Evolutionary conservation across 176 grass and related monocot genomes (phyloP).

Genomic region (Chloris gayana): DNA sequence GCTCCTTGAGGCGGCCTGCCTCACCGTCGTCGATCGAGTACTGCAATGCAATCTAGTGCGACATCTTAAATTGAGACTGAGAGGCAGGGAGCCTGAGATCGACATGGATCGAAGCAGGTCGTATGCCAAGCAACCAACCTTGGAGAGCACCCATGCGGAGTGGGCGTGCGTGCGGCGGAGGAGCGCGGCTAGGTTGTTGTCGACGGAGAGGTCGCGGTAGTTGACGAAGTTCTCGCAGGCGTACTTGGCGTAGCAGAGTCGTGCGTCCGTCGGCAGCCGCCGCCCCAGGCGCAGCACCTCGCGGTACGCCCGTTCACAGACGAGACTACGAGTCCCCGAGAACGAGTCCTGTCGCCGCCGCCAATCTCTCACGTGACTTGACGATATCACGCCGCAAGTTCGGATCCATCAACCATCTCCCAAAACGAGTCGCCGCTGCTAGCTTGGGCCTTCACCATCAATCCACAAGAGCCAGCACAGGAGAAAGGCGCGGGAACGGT

Average conservation of each 20-base stretch:
- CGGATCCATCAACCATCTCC: no score
- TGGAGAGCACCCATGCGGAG: constrained; percentile 89
- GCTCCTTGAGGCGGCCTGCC: constrained; percentile 54
- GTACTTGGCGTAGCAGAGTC: constrained; percentile 84
- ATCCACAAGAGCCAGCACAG: no score
- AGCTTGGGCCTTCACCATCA: no score
- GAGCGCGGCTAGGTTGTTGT: constrained; percentile 70
- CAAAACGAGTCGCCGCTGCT: no score
- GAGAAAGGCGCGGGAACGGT: no score
- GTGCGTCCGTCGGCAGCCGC: constrained; percentile 70
- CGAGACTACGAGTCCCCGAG: no score
- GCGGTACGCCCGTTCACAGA: no score
- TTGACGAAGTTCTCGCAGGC: constrained; percentile 98
- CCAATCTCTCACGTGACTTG: no score
- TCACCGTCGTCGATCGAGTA: constrained; percentile 70
- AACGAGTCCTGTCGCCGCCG: no score
- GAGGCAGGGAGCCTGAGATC: neutral
- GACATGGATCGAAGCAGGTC: neutral
- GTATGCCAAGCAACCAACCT: constrained; percentile 43
- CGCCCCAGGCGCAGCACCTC: constrained; percentile 79
- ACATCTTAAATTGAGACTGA: neutral
- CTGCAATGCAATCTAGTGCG: constrained; percentile 31
- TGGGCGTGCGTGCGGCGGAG: constrained; percentile 82
- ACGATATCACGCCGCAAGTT: no score
- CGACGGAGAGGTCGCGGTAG: constrained; percentile 73